Evolutionary conservation across 179 eudicot genomes (phyloP).

Genomic region (Beta lomatogona): DNA sequence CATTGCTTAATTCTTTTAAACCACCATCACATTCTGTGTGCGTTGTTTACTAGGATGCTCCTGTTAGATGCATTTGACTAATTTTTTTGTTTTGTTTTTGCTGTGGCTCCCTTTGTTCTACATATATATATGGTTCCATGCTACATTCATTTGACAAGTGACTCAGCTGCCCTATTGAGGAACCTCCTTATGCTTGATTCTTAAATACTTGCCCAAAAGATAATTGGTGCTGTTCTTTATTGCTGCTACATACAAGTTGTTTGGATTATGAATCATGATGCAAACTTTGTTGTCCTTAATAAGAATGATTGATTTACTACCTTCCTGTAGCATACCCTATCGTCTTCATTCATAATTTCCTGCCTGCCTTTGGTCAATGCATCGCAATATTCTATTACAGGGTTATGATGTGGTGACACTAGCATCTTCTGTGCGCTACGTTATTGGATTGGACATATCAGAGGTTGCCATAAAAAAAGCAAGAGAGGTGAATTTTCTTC

Average conservation of each 20-base stretch:
- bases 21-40: background rate
- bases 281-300: background rate
- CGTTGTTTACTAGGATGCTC: background rate
- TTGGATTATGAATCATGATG: background rate
- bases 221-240: background rate
- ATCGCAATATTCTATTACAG: conserved; percentile 32
- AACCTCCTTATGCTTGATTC: background rate
- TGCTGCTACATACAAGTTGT: background rate
- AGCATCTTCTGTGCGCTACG: conserved; percentile 65
- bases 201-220: background rate
- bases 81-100: no score
- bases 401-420: conserved; percentile 73
- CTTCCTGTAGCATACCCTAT: background rate
- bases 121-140: background rate
- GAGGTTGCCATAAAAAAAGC: conserved; percentile 63
- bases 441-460: conserved; percentile 70
- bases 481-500: conserved; percentile 39
- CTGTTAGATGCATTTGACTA: background rate
- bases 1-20: background rate
- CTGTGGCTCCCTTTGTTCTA: background rate
- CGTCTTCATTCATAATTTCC: background rate
- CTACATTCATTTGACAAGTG: background rate
- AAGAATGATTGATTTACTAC: background rate
- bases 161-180: background rate
- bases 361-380: background rate